These are phyloP conservation scores for Pisolithus albus DNA, from an alignment of 768 basidiomycete genomes.

Conservation along the genomic window DNA sequence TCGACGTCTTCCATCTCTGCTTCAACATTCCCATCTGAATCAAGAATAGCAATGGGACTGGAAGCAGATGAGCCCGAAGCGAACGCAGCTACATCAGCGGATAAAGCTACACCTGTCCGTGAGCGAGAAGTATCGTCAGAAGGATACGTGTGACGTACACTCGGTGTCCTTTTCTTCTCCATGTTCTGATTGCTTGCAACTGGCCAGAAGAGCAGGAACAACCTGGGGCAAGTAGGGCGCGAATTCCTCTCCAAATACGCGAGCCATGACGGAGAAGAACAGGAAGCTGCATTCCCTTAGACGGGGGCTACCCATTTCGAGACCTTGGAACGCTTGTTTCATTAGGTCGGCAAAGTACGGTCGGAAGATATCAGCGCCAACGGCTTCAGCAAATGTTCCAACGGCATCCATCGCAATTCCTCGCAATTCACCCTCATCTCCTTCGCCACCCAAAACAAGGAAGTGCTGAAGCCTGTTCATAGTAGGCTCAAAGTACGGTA, in stretches of 20 bases:
- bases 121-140: neutral
- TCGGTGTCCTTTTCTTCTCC: constrained; percentile 47
- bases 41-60: constrained; percentile 58
- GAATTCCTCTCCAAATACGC: constrained; percentile 93
- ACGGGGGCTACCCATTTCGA: constrained; percentile 79
- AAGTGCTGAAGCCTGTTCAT: constrained; percentile 87
- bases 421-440: constrained; percentile 89
- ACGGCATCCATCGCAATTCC: constrained; percentile 99
- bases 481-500: constrained; percentile 89
- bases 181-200: constrained; percentile 78
- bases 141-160: constrained; percentile 29
- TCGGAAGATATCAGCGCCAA: constrained; percentile 88
- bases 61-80: constrained; percentile 69
- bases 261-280: constrained; percentile 98
- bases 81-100: constrained; percentile 53
- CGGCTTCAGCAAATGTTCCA: constrained; percentile 95
- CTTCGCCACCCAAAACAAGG: constrained; percentile 77
- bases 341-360: constrained; percentile 97
- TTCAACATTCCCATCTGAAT: constrained; percentile 46
- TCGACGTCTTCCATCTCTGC: constrained; percentile 74
- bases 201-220: constrained; percentile 76
- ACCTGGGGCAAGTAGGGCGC: constrained; percentile 80
- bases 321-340: constrained; percentile 88
- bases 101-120: constrained; percentile 23
- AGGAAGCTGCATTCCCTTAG: constrained; percentile 94